These are phyloP conservation scores for Cornus controversa DNA, from an alignment of 148 eudicot genomes.

Conservation along the genomic window DNA sequence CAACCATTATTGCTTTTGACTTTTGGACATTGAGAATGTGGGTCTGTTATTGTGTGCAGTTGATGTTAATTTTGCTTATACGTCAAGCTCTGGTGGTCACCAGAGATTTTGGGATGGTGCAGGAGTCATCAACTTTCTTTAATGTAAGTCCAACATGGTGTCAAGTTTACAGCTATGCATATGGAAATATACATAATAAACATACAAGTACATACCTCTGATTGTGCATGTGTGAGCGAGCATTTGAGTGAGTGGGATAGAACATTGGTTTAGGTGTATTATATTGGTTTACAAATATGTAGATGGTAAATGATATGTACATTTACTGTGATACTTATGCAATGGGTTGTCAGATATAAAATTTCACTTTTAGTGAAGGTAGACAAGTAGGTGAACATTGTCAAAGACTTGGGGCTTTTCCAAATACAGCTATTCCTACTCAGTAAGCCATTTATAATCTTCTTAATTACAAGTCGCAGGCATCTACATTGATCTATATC, in stretches of 20 bases:
- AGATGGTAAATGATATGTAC: too few species aligned
- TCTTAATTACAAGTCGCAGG: too few species aligned
- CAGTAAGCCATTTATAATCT: neutral
- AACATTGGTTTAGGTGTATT: too few species aligned
- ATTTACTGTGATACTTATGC: neutral
- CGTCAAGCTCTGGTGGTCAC: conserved; percentile 68
- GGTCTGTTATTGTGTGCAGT: conserved; percentile 38
- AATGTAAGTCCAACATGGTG: conserved; percentile 37
- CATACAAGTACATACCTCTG: too few species aligned
- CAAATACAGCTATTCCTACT: neutral
- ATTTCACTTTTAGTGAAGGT: neutral
- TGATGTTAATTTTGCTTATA: conserved; percentile 70
- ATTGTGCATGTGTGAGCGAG: too few species aligned
- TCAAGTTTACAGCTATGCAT: too few species aligned
- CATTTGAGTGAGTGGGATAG: neutral
- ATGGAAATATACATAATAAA: too few species aligned
- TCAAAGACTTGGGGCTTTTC: neutral
- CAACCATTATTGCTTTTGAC: neutral
- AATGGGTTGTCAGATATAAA: neutral
- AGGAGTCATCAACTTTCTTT: conserved; percentile 52
- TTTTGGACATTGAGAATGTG: conserved; percentile 4
- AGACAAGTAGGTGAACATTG: neutral
- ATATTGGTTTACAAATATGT: too few species aligned
- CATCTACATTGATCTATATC: too few species aligned
- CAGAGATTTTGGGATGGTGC: conserved; percentile 60